phyloP scores from a whole-genome alignment of 2,329 filamentous ascomycete genomes.

The Phialophora expanda region DNA sequence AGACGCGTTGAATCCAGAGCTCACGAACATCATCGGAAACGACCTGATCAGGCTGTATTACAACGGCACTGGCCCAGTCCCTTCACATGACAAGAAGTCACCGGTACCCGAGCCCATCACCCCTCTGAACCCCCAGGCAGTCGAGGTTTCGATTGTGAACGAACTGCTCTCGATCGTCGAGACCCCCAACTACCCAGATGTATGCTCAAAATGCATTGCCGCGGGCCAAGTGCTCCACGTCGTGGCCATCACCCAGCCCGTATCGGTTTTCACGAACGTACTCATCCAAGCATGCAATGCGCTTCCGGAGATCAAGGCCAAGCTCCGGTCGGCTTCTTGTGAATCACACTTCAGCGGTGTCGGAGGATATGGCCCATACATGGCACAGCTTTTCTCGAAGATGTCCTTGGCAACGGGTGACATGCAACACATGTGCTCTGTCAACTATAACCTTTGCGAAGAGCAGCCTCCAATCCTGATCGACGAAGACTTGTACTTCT shows the following conservation, averaged over 20 bases:
- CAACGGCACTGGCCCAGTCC: constrained; percentile 39
- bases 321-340: constrained; percentile 36
- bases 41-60: constrained; percentile 39
- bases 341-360: constrained; percentile 34
- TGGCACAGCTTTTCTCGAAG: constrained; percentile 40
- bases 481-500: constrained; percentile 38
- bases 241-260: constrained; percentile 37
- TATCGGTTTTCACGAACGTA: constrained; percentile 34
- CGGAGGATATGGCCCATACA: constrained; percentile 35
- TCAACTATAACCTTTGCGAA: constrained; percentile 31
- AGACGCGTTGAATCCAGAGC: constrained; percentile 37
- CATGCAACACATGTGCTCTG: constrained; percentile 35
- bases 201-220: constrained; percentile 39
- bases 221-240: constrained; percentile 37
- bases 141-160: constrained; percentile 34
- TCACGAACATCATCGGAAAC: constrained; percentile 38
- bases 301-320: constrained; percentile 26
- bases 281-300: constrained; percentile 36
- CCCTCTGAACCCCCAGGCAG: constrained; percentile 27
- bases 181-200: constrained; percentile 31
- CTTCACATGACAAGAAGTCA: constrained; percentile 36
- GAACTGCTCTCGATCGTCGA: constrained; percentile 35
- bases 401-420: constrained; percentile 38
- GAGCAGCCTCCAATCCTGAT: constrained; percentile 35
- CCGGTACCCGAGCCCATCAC: constrained; percentile 38